phyloP scores from a whole-genome alignment of 148 eudicot genomes.

The Linanthus parryae region DNA sequence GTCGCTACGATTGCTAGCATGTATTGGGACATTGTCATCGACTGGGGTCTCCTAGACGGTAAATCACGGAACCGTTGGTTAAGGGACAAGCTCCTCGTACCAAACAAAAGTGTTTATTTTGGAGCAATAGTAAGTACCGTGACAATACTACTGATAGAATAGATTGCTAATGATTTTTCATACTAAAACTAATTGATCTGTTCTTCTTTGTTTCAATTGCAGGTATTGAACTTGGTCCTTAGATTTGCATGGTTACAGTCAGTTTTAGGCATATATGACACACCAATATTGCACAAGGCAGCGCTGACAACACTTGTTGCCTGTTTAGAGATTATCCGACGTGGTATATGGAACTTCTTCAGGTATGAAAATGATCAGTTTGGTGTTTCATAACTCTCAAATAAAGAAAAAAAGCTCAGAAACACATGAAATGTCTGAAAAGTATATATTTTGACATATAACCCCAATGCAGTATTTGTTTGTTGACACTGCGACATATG shows the following conservation, averaged over 20 bases:
- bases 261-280: conserved; percentile 33
- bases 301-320: conserved; percentile 34
- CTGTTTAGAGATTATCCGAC: conserved; percentile 47
- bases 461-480: no score
- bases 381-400: no score
- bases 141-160: no score
- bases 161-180: no score
- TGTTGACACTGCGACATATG: no score
- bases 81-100: conserved; percentile 26
- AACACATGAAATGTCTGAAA: no score
- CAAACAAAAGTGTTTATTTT: conserved; percentile 26
- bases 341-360: conserved; percentile 62
- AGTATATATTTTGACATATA: no score
- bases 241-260: conserved; percentile 55
- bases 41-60: conserved; percentile 29
- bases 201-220: no score
- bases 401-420: no score
- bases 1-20: conserved; percentile 15
- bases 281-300: conserved; percentile 29
- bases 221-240: conserved; percentile 38
- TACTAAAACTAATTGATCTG: no score
- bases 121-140: conserved; percentile 30
- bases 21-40: conserved; percentile 28
- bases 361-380: no score
- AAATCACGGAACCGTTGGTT: conserved; percentile 24